phyloP scores from a whole-genome alignment of 352 stramenopile genomes.

The Pythium apleroticum region DNA sequence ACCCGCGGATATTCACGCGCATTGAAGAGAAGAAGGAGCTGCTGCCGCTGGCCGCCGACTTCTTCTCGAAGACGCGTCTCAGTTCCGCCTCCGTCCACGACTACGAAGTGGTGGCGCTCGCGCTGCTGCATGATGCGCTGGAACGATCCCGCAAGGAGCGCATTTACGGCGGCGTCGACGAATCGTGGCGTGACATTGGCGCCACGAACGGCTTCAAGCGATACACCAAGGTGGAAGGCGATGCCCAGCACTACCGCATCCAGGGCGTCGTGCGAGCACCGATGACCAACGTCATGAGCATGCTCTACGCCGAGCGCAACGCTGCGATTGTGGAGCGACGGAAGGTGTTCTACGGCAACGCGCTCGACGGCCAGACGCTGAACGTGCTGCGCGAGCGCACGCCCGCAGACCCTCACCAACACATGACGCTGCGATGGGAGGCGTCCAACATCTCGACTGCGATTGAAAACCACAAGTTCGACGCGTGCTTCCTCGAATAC shows the following conservation, averaged over 20 bases:
- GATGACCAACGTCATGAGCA: slow-evolving; percentile 59
- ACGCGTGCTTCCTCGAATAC: slow-evolving; percentile 77
- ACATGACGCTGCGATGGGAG: slow-evolving; percentile 74
- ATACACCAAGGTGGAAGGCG: slow-evolving; percentile 47
- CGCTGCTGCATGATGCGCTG: slow-evolving; percentile 49
- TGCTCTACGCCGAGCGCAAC: slow-evolving; percentile 58
- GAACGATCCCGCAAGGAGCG: slow-evolving; percentile 38
- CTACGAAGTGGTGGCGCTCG: slow-evolving; percentile 40
- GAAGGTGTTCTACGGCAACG: slow-evolving; percentile 55
- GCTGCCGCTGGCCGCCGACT: slow-evolving; percentile 50
- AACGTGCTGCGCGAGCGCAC: slow-evolving; percentile 49
- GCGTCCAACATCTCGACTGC: slow-evolving; percentile 55
- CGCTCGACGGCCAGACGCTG: slow-evolving; percentile 60
- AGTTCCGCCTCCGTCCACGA: slow-evolving; percentile 33
- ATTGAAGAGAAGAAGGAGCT: slow-evolving; percentile 16
- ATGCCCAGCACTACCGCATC: slow-evolving; percentile 50
- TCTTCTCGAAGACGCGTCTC: slow-evolving; percentile 47
- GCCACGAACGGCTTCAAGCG: slow-evolving; percentile 52
- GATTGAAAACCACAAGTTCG: slow-evolving; percentile 48
- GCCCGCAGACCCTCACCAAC: slow-evolving; percentile 46
- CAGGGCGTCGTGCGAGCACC: slow-evolving; percentile 54
- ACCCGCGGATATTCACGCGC: slow-evolving; percentile 36
- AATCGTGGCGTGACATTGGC: slow-evolving; percentile 63
- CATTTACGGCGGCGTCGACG: slow-evolving; percentile 40
- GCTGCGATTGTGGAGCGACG: slow-evolving; percentile 42